Conservation (phyloP, 371 early-diverging fungal species). For the Mucor velutinosus region DNA sequence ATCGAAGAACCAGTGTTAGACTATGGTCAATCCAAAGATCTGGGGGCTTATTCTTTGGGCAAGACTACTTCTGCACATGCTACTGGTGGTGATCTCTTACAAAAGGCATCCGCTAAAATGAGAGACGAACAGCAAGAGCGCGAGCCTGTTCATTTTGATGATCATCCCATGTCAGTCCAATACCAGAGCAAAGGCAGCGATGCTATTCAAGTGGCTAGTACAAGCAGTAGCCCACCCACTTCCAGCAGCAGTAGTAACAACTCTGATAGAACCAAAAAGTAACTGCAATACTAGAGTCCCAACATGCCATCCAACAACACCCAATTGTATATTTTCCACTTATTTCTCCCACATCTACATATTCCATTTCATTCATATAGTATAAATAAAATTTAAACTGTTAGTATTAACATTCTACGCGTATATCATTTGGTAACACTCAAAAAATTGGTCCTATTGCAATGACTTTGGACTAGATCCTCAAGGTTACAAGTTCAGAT, state of each 20-base stretch:
- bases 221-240: background rate
- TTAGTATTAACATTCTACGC: background rate
- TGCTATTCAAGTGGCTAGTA: background rate
- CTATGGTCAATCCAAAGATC: slow-evolving; percentile 38
- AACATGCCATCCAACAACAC: background rate
- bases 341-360: background rate
- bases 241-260: background rate
- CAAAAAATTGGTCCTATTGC: too few relatives aligned
- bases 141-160: slow-evolving; percentile 10
- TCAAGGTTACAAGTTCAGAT: too few relatives aligned
- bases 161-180: slow-evolving; percentile 3
- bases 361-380: background rate
- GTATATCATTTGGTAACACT: too few relatives aligned
- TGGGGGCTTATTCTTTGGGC: slow-evolving; percentile 11
- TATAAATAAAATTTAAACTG: background rate
- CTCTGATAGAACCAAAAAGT: background rate
- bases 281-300: background rate
- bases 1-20: slow-evolving; percentile 47
- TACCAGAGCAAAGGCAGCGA: background rate
- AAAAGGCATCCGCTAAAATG: slow-evolving; percentile 10
- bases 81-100: slow-evolving; percentile 17
- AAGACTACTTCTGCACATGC: slow-evolving; percentile 1
- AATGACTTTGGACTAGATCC: too few relatives aligned
- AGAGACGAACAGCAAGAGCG: slow-evolving; percentile 11
- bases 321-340: background rate